Base-by-base conservation (phyloP, 106 monocot species). In the Acorus gramineus region DNA sequence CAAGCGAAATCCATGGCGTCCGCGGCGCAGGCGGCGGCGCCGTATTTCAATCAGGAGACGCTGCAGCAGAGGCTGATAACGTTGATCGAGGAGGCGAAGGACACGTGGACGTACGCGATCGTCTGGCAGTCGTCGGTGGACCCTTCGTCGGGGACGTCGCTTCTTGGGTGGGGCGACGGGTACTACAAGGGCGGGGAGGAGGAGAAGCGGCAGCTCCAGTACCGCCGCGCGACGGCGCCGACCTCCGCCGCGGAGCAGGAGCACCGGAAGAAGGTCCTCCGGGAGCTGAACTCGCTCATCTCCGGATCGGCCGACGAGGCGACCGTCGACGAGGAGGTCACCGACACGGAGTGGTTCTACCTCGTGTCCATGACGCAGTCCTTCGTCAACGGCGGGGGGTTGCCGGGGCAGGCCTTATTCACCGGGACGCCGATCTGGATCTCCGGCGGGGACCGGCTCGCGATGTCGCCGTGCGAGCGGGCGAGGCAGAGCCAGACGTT, bases 131-230 rank as follows among this genome's bases (percentile, higher is more conserved):
- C 81, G 46, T 80, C 81, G 52, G 46, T 82, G 5, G 92, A 92
- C 52, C 28, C 57, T 4, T 28, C 69, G 53, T 49, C 80, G 50
- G 84, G 75, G 11, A 66, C 74, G 0, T 77, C 84, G 3, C 55
- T 85, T 42, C 82, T 92, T 12, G 92, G 84, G 13, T 92, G 92
- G 92, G 92, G 92, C 7, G 92, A 92, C 62, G 92, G 92, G 3
- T 92, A 85, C 79, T 87, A 92, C 69, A 84, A 76, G 65, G 87
- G 84, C 49, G 67, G 67, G 77, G 84, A 85, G 53, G 76, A 89
- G 50, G 81, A 81, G 64, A 81, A 78, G 78, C 71, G 66, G 54
- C 81, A 71, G 74, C 70, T 28, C 28, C 28, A 28, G 28, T 14
- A 54, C 43, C 54, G 53, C 3, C 52, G 55, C 9, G 50, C n/a